A percentile compares a stretch with the other conserved stretches of the same genome.
Conservation (phyloP, 1,139 yeast species). For the Suhomyces anneliseae region DNA sequence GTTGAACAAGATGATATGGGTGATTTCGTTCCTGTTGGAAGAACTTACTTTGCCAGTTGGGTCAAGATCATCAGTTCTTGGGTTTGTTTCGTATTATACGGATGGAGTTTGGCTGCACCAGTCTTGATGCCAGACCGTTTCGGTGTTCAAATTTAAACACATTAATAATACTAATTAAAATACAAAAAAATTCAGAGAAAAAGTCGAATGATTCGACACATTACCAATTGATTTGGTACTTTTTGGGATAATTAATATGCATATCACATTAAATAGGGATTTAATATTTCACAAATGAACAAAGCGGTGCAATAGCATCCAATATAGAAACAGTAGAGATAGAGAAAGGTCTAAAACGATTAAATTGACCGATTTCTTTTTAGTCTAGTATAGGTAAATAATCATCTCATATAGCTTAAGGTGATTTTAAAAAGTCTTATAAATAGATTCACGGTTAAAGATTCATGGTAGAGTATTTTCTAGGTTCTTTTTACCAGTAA, state of each 20-base stretch:
- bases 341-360: too few relatives aligned
- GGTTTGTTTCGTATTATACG: slow-evolving; percentile 82
- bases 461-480: too few relatives aligned
- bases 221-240: not conserved
- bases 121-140: slow-evolving; percentile 88
- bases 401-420: too few relatives aligned
- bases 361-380: too few relatives aligned
- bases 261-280: not conserved
- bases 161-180: not conserved
- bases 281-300: too few relatives aligned
- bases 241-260: not conserved
- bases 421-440: too few relatives aligned
- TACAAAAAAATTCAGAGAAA: not conserved
- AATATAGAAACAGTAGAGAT: too few relatives aligned
- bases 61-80: slow-evolving; percentile 89
- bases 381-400: too few relatives aligned
- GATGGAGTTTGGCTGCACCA: slow-evolving; percentile 93
- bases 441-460: too few relatives aligned
- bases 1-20: slow-evolving; percentile 84
- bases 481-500: too few relatives aligned
- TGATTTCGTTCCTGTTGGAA: slow-evolving; percentile 93
- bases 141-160: slow-evolving; percentile 32
- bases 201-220: too few relatives aligned
- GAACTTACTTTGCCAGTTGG: slow-evolving; percentile 95
- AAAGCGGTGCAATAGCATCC: too few relatives aligned